Percentiles rank a stretch among this genome's conserved stretches.
Conservation (phyloP, 2,329 filamentous ascomycete species). For the Metarhizium anisopliae region DNA sequence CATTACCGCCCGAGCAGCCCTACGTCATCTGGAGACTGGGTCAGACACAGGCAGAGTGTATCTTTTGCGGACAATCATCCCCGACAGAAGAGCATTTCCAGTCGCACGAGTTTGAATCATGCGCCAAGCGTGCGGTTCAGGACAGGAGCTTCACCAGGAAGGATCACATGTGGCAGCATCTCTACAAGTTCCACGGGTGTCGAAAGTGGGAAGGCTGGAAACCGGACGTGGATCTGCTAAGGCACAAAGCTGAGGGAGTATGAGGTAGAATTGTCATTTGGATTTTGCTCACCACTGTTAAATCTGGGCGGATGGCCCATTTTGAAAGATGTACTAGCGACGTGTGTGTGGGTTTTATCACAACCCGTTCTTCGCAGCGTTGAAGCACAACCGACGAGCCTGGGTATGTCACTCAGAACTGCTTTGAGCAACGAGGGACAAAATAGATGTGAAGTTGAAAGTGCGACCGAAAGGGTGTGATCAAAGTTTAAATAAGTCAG, state of each 20-base stretch:
- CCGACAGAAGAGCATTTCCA: conserved; percentile 27
- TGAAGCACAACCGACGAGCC: too few relatives aligned
- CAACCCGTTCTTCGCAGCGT: too few relatives aligned
- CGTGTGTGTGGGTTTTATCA: too few relatives aligned
- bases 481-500: too few relatives aligned
- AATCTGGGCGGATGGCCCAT: too few relatives aligned
- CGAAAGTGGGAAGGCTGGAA: conserved; percentile 41
- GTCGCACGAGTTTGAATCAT: conserved; percentile 35
- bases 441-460: too few relatives aligned
- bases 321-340: too few relatives aligned
- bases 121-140: conserved; percentile 34
- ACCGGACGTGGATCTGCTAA: conserved; percentile 25
- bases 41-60: conserved; percentile 30
- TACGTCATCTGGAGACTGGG: conserved; percentile 39
- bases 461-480: too few relatives aligned
- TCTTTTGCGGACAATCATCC: conserved; percentile 27
- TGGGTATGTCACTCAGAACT: too few relatives aligned
- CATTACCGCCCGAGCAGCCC: conserved; percentile 23
- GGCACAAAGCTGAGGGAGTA: conserved; percentile 14
- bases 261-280: not conserved
- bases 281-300: not conserved
- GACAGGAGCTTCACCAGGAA: conserved; percentile 35
- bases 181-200: conserved; percentile 34
- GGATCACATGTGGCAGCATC: conserved; percentile 31
- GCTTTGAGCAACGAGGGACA: too few relatives aligned